These are phyloP conservation scores for Lagenidium sp. DNA, from an alignment of 352 stramenopile species.

Conservation along the genomic window DNA sequence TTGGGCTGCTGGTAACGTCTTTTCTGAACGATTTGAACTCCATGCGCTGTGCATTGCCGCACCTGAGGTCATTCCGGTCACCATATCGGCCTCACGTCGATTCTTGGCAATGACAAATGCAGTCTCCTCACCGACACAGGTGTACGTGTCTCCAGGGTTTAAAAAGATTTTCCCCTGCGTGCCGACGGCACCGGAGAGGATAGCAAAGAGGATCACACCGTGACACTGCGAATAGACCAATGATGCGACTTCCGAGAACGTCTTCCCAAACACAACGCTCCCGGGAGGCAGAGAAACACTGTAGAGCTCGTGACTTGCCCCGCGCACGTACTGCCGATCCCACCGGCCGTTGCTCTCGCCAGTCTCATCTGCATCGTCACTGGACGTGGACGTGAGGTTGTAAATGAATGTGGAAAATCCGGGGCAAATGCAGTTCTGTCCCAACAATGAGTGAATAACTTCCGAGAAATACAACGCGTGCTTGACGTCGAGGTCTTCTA, in stretches of 20 bases:
- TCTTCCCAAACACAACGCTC: slow-evolving; percentile 45
- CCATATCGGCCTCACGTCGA: slow-evolving; percentile 32
- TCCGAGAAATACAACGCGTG: slow-evolving; percentile 78
- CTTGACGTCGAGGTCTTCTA: slow-evolving; percentile 69
- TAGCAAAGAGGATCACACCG: slow-evolving; percentile 71
- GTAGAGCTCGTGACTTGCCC: slow-evolving; percentile 75
- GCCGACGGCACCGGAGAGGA: slow-evolving; percentile 21
- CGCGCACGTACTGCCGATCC: slow-evolving; percentile 65
- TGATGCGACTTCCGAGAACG: slow-evolving; percentile 71
- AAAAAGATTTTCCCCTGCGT: slow-evolving; percentile 41
- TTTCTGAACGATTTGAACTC: too few species aligned
- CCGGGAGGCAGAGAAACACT: slow-evolving; percentile 50
- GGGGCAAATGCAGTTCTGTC: slow-evolving; percentile 79
- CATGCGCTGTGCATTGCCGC: slow-evolving; percentile 12
- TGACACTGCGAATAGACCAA: slow-evolving; percentile 68
- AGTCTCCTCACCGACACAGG: slow-evolving; percentile 49
- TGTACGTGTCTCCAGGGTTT: slow-evolving; percentile 74
- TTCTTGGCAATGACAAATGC: slow-evolving; percentile 74
- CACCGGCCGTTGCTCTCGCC: slow-evolving; percentile 25
- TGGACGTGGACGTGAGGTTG: slow-evolving; percentile 77
- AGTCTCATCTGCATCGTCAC: slow-evolving; percentile 26
- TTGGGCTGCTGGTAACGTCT: too few species aligned
- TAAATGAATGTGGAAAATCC: slow-evolving; percentile 86
- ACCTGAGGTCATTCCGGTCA: slow-evolving; percentile 16
- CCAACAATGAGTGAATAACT: slow-evolving; percentile 69